phyloP scores from a whole-genome alignment of 371 early-diverging fungal genomes.

The Encephalitozoon hellem region DNA sequence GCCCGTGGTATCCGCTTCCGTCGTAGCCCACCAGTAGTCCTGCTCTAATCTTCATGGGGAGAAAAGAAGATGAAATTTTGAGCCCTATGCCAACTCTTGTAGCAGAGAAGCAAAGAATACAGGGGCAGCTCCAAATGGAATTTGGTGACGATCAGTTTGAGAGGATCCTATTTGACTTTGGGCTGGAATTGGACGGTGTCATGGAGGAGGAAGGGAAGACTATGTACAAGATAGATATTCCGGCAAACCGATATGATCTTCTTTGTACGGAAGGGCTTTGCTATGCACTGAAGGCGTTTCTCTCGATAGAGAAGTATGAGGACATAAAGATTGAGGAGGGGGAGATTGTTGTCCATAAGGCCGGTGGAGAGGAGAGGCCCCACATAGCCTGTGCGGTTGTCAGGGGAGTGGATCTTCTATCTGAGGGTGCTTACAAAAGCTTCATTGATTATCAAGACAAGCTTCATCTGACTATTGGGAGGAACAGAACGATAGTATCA shows the following conservation, averaged over 20 bases:
- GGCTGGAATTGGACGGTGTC: conserved; percentile 95
- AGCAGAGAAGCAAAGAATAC: conserved; percentile 9
- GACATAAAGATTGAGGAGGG: conserved; percentile 22
- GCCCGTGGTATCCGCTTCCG: conserved; percentile 54
- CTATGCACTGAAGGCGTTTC: conserved; percentile 40
- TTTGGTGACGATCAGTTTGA: conserved; percentile 69
- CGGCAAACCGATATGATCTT: conserved; percentile 83
- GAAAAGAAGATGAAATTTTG: neutral
- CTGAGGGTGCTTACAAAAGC: conserved; percentile 70
- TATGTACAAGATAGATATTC: conserved; percentile 90
- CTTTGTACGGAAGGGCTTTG: conserved; percentile 53
- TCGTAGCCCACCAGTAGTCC: conserved; percentile 57
- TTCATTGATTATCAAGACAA: conserved; percentile 98
- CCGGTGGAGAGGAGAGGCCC: conserved; percentile 69
- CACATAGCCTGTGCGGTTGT: conserved; percentile 83
- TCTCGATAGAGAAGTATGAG: conserved; percentile 19
- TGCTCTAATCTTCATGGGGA: conserved; percentile 53
- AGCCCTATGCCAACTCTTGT: conserved; percentile 32
- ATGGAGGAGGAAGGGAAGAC: conserved; percentile 66
- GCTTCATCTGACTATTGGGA: conserved; percentile 88
- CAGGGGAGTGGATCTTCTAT: conserved; percentile 72
- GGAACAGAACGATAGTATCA: conserved; percentile 84
- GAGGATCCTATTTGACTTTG: conserved; percentile 95
- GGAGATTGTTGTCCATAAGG: neutral
- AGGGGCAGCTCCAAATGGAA: conserved; percentile 22